Evolutionary conservation across 225 moss, liverwort and hornwort genomes (phyloP).

Genomic region (Straminergon stramineum): DNA sequence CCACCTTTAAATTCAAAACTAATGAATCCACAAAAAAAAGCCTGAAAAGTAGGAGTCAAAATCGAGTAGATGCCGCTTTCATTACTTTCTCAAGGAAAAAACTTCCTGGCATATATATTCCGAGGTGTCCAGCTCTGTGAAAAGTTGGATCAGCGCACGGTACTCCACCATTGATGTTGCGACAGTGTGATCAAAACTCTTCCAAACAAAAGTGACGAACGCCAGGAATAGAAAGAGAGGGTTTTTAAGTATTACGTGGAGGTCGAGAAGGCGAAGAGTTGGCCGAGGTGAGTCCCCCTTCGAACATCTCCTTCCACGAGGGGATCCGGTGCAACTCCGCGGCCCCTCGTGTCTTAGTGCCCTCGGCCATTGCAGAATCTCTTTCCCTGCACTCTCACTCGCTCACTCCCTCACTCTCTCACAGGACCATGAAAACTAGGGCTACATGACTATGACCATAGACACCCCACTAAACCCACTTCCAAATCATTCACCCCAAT

Average conservation of each 20-base stretch:
- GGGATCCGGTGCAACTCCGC: constrained; percentile 29
- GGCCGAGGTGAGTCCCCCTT: constrained; percentile 17
- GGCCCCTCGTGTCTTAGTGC: background rate
- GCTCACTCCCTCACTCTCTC: background rate
- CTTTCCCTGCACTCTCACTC: background rate
- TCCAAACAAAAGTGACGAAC: background rate
- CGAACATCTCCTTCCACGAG: constrained; percentile 59
- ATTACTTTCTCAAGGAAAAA: background rate
- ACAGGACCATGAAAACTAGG: background rate
- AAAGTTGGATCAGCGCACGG: background rate
- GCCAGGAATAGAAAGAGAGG: background rate
- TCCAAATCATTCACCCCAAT: background rate
- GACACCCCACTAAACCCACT: background rate
- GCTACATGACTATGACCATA: background rate
- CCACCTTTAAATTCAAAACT: background rate
- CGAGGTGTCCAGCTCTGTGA: background rate
- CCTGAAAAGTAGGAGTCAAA: background rate
- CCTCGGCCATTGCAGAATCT: background rate
- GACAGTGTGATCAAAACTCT: background rate
- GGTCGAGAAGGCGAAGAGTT: constrained; percentile 27
- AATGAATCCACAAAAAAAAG: background rate
- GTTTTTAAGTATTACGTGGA: constrained; percentile 3
- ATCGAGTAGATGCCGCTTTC: background rate
- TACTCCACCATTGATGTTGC: background rate
- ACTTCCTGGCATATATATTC: background rate